Base-by-base conservation (phyloP, 352 stramenopile species). In the Pythium periplocum region DNA sequence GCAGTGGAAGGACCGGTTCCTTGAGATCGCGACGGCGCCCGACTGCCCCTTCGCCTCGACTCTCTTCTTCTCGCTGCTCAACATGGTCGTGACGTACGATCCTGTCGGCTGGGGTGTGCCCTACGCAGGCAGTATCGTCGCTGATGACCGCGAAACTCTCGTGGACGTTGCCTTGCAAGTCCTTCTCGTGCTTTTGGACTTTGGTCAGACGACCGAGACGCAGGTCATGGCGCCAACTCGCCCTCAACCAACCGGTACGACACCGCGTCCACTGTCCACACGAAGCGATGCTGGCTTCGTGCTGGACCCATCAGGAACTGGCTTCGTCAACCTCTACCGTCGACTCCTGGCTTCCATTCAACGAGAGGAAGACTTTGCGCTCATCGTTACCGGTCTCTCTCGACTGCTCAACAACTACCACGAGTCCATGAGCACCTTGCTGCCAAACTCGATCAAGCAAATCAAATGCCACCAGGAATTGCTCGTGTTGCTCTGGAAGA, bases 381-480 rank as follows among this genome's bases (percentile, higher is more conserved):
- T 98, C 17, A 82, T 99, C 43, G 98, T 96, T 55, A 68, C 83
- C 9, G 95, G 96, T 1, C 83, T 99, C 40, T 88, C 90, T n/a
- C 77, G 88, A n/a, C 71, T 99, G n/a, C 73, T 99, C 36, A 94
- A 97, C 61, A 98, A 98, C 66, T 92, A 97, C 43, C 96, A 98
- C 69, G 71, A 98, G 65, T 84, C 79, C 4, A 85, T 98, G 75
- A 98, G 75, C 66, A 97, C 94, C 26, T 85, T 98, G 17, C 68
- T 99, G 50, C 95, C 95, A 7, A 93, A 95, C 54, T 97, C 90
- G 37, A 89, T 96, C 45, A 88, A 89, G 43, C 85, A 97, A 64
- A 89, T 99, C 61, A 91, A 98, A 52, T 98, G 90, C 61, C 93
- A 98, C 64, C 96, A 99, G 51, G 97, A 99, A 65, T 49, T 99